Evolutionary conservation across 257 asterid species (phyloP).

Genomic region (Nicotiana attenuata): DNA sequence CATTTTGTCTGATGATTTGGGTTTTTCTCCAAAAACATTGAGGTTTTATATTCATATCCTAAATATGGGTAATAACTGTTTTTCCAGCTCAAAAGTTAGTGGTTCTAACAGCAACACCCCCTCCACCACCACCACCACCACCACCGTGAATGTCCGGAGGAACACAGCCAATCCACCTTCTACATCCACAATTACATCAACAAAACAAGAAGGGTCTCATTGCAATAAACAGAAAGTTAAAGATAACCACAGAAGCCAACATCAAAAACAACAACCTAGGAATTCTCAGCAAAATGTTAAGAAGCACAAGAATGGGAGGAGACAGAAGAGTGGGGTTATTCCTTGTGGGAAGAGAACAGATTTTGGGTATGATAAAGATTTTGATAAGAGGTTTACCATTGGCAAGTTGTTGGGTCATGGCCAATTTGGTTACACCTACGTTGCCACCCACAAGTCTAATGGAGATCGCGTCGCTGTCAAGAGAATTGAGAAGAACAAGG

Average conservation of each 20-base stretch:
- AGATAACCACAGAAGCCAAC: conserved; percentile 33
- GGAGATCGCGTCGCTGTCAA: conserved; percentile 88
- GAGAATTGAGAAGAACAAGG: conserved; percentile 81
- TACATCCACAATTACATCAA: conserved; percentile 1
- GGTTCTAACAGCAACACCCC: conserved; percentile 60
- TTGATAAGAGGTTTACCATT: conserved; percentile 45
- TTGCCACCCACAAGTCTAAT: conserved; percentile 57
- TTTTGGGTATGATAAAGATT: conserved; percentile 83
- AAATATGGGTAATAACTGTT: conserved; percentile 68
- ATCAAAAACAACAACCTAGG: conserved; percentile 29
- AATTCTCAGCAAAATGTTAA: conserved; percentile 24
- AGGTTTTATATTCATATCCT: not conserved
- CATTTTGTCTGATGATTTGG: not conserved
- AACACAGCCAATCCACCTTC: not conserved
- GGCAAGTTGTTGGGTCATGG: conserved; percentile 90
- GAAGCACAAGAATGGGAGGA: conserved; percentile 29
- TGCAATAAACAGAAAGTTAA: conserved; percentile 22
- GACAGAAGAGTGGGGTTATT: conserved; percentile 35
- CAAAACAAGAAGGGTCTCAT: conserved; percentile 35
- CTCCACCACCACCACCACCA: conserved; percentile 23
- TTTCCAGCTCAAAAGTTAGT: conserved; percentile 60
- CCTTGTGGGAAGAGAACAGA: conserved; percentile 81
- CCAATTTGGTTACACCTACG: conserved; percentile 81
- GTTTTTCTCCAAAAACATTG: not conserved
- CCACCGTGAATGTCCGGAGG: conserved; percentile 14